These are phyloP conservation scores for Phalaenopsis equestris DNA, from an alignment of 106 monocot genomes.

Conservation along the genomic window DNA sequence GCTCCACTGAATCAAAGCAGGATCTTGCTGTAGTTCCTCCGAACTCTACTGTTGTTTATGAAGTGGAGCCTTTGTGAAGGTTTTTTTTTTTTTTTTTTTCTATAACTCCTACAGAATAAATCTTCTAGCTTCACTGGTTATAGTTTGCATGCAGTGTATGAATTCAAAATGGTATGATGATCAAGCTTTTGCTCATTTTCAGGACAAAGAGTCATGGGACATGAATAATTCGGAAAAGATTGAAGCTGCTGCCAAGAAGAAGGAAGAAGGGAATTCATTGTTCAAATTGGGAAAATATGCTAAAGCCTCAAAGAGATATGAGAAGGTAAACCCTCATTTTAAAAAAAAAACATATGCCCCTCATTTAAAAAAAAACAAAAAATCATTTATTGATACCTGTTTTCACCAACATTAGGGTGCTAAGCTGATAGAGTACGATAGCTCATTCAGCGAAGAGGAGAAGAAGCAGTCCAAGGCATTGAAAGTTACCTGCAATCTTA, in stretches of 20 bases:
- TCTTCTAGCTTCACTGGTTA: neutral
- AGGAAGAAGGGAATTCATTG: conserved; percentile 69
- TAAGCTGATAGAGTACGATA: conserved; percentile 50
- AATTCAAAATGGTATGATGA: neutral
- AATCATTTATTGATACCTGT: neutral
- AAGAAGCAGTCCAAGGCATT: conserved; percentile 55
- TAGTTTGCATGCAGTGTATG: neutral
- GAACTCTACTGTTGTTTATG: conserved; percentile 73
- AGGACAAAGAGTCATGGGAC: conserved; percentile 95
- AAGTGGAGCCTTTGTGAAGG: conserved; percentile 89
- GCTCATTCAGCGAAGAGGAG: conserved; percentile 56
- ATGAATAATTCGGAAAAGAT: conserved; percentile 71
- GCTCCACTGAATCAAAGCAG: conserved; percentile 63
- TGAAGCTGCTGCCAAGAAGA: conserved; percentile 68
- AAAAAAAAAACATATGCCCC: too few relatives aligned
- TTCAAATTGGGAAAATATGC: conserved; percentile 43
- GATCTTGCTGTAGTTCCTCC: conserved; percentile 77
- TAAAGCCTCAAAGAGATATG: conserved; percentile 70
- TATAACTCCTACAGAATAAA: neutral
- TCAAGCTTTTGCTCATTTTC: neutral
- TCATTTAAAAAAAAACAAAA: too few relatives aligned
- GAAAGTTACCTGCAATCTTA: conserved; percentile 44
- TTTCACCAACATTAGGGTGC: conserved; percentile 14
- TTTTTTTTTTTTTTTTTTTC: conserved; percentile 4
- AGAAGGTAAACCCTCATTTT: conserved; percentile 33